Percentiles rank a stretch among this genome's conserved stretches.
Conservation (phyloP, 345 rosid species). For the Corchorus capsularis region DNA sequence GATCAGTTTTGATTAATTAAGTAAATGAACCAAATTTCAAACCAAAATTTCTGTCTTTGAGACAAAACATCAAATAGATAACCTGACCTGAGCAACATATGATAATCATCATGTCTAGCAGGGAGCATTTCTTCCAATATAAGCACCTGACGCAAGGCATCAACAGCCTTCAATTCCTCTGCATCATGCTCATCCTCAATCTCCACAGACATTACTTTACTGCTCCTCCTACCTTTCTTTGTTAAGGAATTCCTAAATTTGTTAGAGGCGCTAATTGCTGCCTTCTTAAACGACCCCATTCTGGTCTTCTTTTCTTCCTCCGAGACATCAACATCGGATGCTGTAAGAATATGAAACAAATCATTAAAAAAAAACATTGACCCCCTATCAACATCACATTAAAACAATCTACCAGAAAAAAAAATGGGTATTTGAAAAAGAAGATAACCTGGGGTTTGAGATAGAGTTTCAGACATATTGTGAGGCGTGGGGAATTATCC, state of each 20-base stretch:
- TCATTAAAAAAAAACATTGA: not conserved
- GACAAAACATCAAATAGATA: not conserved
- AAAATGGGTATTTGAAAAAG: not conserved
- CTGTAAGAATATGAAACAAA: slow-evolving; percentile 14
- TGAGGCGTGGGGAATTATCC: slow-evolving; percentile 30
- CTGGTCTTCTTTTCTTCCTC: slow-evolving; percentile 57
- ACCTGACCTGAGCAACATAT: slow-evolving; percentile 94
- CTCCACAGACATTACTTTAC: slow-evolving; percentile 68
- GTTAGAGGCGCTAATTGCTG: slow-evolving; percentile 64
- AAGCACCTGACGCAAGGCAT: slow-evolving; percentile 78
- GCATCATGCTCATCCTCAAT: slow-evolving; percentile 76
- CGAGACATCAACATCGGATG: slow-evolving; percentile 35
- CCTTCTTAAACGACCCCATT: slow-evolving; percentile 72
- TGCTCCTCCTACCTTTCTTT: slow-evolving; percentile 67
- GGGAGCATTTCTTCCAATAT: slow-evolving; percentile 80
- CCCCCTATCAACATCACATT: not conserved
- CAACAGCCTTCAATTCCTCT: slow-evolving; percentile 76
- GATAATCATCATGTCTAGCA: slow-evolving; percentile 81
- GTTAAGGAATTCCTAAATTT: slow-evolving; percentile 74
- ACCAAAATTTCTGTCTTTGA: not conserved
- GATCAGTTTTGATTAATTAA: not conserved
- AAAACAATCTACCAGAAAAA: not conserved
- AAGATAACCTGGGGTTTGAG: slow-evolving; percentile 31
- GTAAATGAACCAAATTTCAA: not conserved
- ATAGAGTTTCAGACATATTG: slow-evolving; percentile 42